These are phyloP conservation scores for Lactifluus piperatus DNA, from an alignment of 768 basidiomycete species.

Conservation along the genomic window DNA sequence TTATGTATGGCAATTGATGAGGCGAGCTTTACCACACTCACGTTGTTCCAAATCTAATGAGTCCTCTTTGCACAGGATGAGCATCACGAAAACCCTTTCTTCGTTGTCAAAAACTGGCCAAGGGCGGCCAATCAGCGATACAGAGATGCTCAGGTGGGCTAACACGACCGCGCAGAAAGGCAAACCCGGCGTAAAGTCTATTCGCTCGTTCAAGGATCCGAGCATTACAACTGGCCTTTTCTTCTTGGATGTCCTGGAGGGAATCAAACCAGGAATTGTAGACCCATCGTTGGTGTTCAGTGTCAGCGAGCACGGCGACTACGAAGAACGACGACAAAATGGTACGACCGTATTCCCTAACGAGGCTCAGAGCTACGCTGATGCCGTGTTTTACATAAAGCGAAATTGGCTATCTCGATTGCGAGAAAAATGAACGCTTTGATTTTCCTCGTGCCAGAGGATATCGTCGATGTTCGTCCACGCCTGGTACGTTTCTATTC, in stretches of 20 bases:
- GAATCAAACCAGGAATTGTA: constrained; percentile 88
- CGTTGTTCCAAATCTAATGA: background rate
- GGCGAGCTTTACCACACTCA: constrained; percentile 37
- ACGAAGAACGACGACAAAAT: constrained; percentile 88
- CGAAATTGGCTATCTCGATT: constrained; percentile 95
- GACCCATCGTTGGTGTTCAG: constrained; percentile 73
- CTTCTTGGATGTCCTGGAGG: constrained; percentile 88
- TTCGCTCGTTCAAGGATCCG: constrained; percentile 94
- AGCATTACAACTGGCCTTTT: constrained; percentile 81
- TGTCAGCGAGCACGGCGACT: constrained; percentile 52
- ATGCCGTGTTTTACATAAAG: constrained; percentile 33
- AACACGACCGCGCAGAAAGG: constrained; percentile 77
- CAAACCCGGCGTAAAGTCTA: constrained; percentile 48
- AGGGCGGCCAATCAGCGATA: constrained; percentile 82
- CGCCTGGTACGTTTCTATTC: constrained; percentile 48
- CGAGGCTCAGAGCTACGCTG: background rate
- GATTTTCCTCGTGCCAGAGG: constrained; percentile 95
- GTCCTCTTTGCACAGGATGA: constrained; percentile 46
- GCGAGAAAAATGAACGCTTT: constrained; percentile 96
- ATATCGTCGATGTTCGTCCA: constrained; percentile 90
- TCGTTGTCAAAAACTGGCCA: constrained; percentile 56
- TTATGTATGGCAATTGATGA: constrained; percentile 96
- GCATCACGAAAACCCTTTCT: constrained; percentile 84
- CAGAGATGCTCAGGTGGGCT: constrained; percentile 94
- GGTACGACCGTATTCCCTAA: constrained; percentile 40